A percentile compares a stretch with the other conserved stretches of the same genome.
Conservation (phyloP, 768 basidiomycete genomes). For the Sporobolomyces phaffii region DNA sequence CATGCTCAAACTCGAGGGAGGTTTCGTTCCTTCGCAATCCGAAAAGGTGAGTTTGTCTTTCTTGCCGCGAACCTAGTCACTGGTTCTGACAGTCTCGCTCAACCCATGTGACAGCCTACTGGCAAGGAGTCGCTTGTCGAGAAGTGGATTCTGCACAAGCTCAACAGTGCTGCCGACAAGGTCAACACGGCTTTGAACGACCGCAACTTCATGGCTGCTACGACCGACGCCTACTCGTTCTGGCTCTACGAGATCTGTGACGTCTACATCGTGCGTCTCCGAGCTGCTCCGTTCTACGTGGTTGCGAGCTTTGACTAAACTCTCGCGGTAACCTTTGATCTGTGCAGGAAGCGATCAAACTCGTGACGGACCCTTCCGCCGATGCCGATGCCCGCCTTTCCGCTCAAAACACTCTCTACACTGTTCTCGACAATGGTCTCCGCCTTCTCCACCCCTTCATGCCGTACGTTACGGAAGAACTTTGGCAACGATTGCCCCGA, state of each 20-base stretch:
- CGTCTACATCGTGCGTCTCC: slow-evolving; percentile 79
- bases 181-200: slow-evolving; percentile 68
- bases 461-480: slow-evolving; percentile 97
- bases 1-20: slow-evolving; percentile 88
- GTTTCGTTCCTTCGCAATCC: slow-evolving; percentile 67
- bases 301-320: no score
- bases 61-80: no score
- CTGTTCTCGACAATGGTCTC: slow-evolving; percentile 83
- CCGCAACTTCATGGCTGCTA: slow-evolving; percentile 90
- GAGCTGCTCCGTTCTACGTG: slow-evolving; percentile 4
- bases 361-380: slow-evolving; percentile 78
- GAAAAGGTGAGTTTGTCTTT: slow-evolving; percentile 55
- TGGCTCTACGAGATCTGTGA: slow-evolving; percentile 99
- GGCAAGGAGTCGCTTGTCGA: slow-evolving; percentile 88
- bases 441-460: slow-evolving; percentile 93
- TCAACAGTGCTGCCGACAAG: slow-evolving; percentile 71
- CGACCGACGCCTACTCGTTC: slow-evolving; percentile 77
- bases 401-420: slow-evolving; percentile 92
- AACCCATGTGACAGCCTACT: slow-evolving; percentile 56
- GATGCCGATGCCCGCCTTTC: slow-evolving; percentile 59
- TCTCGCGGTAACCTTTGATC: not conserved
- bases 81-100: no score
- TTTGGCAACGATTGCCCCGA: slow-evolving; percentile 93
- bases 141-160: slow-evolving; percentile 89
- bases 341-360: slow-evolving; percentile 91